Base-by-base conservation (phyloP, 768 basidiomycete species). In the Termitomyces sp. region DNA sequence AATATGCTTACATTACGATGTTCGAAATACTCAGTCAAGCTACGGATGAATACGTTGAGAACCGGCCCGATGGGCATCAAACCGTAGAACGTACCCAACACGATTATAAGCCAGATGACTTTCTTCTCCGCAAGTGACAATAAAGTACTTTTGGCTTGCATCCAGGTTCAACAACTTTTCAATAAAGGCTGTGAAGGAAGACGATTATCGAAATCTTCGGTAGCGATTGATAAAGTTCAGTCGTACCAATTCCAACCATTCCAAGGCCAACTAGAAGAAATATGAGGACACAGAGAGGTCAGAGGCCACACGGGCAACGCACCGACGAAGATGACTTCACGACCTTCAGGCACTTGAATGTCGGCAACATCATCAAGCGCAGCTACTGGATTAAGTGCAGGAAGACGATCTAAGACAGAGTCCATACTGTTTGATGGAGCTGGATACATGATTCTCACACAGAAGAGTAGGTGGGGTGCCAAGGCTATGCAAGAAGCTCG, bases 81-180 rank as follows among this genome's bases (percentile, higher is more conserved):
- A 32, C 28, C 22, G 14, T 16, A 47, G 11, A 28, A 58, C 64
- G 48, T 58, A 72, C 71, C 73, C 76, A 26, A 81, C 80, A 24
- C 83, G 78, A 62, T 84, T 83, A 67, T 84, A 85, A 0, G 82
- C 82, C 58, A 83, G 68, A 69, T 76, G 72, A 5, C 59, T 59
- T 56, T 80, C 79, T 70, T 90, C 87, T 11, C 86, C 85, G 47
- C 80, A 82, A 1, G 84, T 86, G 14, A 82, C 73, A 32, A 87
- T 70, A 52, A 76, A 73, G 68, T 85, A 87, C 7, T 72, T 71
- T 3, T 60, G 55, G n/a, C 57, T 45, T 8, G 11, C 74, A 62
- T 88, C 84, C 28, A 83, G 74, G 55, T 77, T 75, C 44, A 87
- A 74, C 32, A 89, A 71, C 62, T 87, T 88, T 66, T 88, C 86